Percentiles rank a stretch among this genome's conserved stretches.
These are phyloP conservation scores for Nicotiana benthamiana DNA, from an alignment of 257 asterid species.

Conservation along the genomic window DNA sequence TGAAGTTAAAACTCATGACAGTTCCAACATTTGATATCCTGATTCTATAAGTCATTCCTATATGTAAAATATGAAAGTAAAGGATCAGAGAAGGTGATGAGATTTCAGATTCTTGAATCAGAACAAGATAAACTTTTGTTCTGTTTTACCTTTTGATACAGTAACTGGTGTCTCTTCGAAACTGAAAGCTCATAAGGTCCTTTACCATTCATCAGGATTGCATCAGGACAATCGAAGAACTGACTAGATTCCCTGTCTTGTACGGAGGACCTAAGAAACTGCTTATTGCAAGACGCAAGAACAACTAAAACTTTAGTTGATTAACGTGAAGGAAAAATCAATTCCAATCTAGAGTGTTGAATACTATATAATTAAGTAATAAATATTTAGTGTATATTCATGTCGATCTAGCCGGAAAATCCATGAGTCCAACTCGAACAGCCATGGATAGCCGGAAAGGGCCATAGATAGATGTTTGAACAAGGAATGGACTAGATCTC, in stretches of 20 bases:
- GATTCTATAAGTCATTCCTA: conserved; percentile 54
- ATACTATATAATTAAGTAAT: not conserved
- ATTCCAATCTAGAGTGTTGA: not conserved
- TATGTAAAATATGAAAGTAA: not conserved
- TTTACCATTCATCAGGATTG: conserved; percentile 70
- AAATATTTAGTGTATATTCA: no score
- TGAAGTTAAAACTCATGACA: conserved; percentile 49
- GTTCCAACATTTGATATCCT: conserved; percentile 57
- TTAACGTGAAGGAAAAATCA: not conserved
- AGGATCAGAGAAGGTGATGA: not conserved
- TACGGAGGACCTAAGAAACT: conserved; percentile 8
- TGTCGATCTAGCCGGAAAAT: no score
- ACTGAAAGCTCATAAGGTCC: conserved; percentile 28
- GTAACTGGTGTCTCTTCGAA: conserved; percentile 22
- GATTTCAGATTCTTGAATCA: not conserved
- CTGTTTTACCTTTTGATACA: conserved; percentile 35
- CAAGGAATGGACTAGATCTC: no score
- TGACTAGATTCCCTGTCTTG: not conserved
- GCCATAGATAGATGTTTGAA: no score
- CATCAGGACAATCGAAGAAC: conserved; percentile 3
- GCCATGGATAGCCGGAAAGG: no score
- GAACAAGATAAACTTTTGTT: not conserved
- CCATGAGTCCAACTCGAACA: no score
- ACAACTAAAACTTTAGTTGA: not conserved
- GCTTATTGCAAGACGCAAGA: not conserved